Evolutionary conservation across 2,329 filamentous ascomycete species (phyloP), one percentile per base, ranked within the genome.

Genomic region (Colletotrichum australisinense): DNA sequence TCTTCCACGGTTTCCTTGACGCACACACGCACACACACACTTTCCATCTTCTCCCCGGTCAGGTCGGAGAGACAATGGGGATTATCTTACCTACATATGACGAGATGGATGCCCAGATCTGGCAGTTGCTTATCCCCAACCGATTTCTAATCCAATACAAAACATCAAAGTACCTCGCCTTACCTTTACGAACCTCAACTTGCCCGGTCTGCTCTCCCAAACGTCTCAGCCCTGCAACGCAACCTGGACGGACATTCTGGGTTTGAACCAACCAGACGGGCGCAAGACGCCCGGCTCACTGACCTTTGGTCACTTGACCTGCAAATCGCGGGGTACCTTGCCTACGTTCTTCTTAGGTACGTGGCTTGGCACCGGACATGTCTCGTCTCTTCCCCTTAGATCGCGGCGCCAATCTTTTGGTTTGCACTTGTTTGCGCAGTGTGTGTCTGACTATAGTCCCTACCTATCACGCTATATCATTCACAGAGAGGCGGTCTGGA

Each of bases 271-370:
- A 58, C 24, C 19, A 52, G 16, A 32, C 24, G 64, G 30, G 16
- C 7, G 63, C 49, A 59, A 59, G 6, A 35, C 30, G 66, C 30
- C 30, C 14, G 66, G 32, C 16, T 70, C 66, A 19, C 32, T 63
- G 8, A 35, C 55, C 6, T 16, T 16, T 38, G 35, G 55, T 73
- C 70, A 73, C 66, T 73, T 70, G 70, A 70, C 59, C 14, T 22
- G 14, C 5, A 53, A 65, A 70, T 56, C 53, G 70, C 59, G 66
- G 70, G 66, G 66, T 60, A 49, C 42, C 42, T 49, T 22, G 19
- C 16, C 42, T n/a, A 62, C 32, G 38, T 26, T 32, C 11, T 28
- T 55, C 32, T 4, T 2, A 2, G 32, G 32, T 35, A 30, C 49
- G 66, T 70, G 55, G 65, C 66, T 73, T 64, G 59, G 64, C 42